Conservation (phyloP, 371 early-diverging fungal species). For the Gilbertella persicaria region DNA sequence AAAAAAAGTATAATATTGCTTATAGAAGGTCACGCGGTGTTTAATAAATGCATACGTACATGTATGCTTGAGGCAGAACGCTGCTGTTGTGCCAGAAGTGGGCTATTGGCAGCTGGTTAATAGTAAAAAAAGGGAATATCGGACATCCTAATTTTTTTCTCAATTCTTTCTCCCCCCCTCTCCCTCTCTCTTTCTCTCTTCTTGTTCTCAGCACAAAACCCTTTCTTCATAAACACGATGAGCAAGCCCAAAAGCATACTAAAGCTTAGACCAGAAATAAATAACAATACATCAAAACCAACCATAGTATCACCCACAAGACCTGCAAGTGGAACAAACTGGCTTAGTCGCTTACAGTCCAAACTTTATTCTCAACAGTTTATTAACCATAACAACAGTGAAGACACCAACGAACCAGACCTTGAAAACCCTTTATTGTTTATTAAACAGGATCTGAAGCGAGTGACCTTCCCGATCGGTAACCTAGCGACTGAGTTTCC, state of each 20-base stretch:
- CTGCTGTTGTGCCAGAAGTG: too few species aligned
- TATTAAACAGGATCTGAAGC: constrained; percentile 39
- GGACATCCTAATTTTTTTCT: too few species aligned
- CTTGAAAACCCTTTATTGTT: constrained; percentile 12
- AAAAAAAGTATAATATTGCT: too few species aligned
- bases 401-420: constrained; percentile 7
- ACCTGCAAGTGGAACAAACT: constrained; percentile 2
- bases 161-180: too few species aligned
- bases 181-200: too few species aligned
- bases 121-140: too few species aligned
- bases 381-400: constrained; percentile 1
- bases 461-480: constrained; percentile 44
- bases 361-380: constrained; percentile 10
- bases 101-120: too few species aligned
- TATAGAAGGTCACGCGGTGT: too few species aligned
- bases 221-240: constrained; percentile 1
- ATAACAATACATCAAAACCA: not conserved
- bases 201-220: too few species aligned
- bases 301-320: constrained; percentile 1
- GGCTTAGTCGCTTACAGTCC: constrained; percentile 28
- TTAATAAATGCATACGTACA: too few species aligned
- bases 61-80: too few species aligned
- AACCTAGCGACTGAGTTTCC: constrained; percentile 34
- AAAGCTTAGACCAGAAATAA: constrained; percentile 13
- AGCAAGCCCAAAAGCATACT: constrained; percentile 25